Conservation (phyloP, 495 filamentous ascomycete genomes). For the Tirmania nivea region DNA sequence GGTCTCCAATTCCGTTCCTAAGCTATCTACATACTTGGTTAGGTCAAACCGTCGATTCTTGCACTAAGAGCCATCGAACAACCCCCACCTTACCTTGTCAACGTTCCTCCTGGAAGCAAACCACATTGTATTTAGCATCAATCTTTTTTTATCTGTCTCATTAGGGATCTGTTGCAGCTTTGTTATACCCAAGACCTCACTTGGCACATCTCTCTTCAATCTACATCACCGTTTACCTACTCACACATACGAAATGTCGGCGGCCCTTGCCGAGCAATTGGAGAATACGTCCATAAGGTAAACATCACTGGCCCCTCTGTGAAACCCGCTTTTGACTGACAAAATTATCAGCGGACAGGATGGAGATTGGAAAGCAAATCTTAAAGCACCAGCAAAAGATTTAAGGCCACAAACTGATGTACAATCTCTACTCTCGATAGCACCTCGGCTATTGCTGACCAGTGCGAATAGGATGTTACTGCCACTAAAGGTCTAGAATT, state of each 20-base stretch:
- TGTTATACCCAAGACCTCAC: background rate
- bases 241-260: constrained; percentile 26
- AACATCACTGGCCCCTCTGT: constrained; percentile 11
- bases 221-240: background rate
- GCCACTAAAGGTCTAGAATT: constrained; percentile 93
- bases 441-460: background rate
- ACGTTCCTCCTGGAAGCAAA: background rate
- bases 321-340: constrained; percentile 5
- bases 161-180: background rate
- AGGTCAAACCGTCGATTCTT: too few relatives aligned
- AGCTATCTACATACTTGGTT: too few relatives aligned
- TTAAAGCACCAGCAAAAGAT: constrained; percentile 66
- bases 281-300: constrained; percentile 51
- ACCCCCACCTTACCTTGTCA: background rate
- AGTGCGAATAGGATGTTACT: constrained; percentile 58
- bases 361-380: constrained; percentile 53
- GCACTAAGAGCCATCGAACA: background rate
- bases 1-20: too few relatives aligned
- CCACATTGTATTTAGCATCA: background rate
- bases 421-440: constrained; percentile 11
- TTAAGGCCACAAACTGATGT: constrained; percentile 86
- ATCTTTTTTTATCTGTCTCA: background rate
- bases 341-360: constrained; percentile 23
- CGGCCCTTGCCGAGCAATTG: constrained; percentile 43
- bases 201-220: background rate